These are phyloP conservation scores for Fusarium lateritium DNA, from an alignment of 2,329 filamentous ascomycete genomes.

Conservation along the genomic window DNA sequence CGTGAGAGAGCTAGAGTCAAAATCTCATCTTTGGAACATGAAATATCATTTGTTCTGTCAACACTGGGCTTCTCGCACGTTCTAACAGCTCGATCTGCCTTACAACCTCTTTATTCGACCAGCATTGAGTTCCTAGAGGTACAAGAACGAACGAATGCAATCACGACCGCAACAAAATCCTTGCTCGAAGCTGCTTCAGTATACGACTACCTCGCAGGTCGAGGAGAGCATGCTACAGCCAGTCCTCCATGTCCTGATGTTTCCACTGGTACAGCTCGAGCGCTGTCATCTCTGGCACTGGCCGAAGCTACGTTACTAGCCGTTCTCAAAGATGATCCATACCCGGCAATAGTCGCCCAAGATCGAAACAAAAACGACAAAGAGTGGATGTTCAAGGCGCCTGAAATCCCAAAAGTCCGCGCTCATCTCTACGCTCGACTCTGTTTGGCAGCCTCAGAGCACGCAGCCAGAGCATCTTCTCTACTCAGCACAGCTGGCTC, in stretches of 20 bases:
- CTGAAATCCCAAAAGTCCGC: constrained; percentile 89
- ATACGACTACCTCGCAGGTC: constrained; percentile 78
- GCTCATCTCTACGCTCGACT: constrained; percentile 89
- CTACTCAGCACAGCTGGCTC: constrained; percentile 60
- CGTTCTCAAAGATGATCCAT: constrained; percentile 94
- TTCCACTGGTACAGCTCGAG: constrained; percentile 65
- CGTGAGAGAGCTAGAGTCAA: constrained; percentile 77
- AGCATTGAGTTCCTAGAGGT: constrained; percentile 71
- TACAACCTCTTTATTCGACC: constrained; percentile 81
- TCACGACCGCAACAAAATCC: constrained; percentile 81
- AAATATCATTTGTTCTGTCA: constrained; percentile 83
- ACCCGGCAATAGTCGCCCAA: constrained; percentile 85
- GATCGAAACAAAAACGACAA: constrained; percentile 85
- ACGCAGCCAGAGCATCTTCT: constrained; percentile 80
- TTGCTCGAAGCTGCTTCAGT: constrained; percentile 85
- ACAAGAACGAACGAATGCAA: constrained; percentile 78
- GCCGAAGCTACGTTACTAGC: constrained; percentile 92
- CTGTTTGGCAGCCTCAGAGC: constrained; percentile 89
- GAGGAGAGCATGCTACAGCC: constrained; percentile 62
- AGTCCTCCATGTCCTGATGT: constrained; percentile 68
- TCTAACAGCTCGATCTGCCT: constrained; percentile 77
- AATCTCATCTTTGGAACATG: constrained; percentile 82
- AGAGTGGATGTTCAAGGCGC: constrained; percentile 97
- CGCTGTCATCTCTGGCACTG: constrained; percentile 76
- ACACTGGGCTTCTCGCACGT: constrained; percentile 83